A percentile compares a stretch with the other conserved stretches of the same genome.
These are phyloP conservation scores for Tylopilus sp. DNA, from an alignment of 768 basidiomycete species.

Conservation along the genomic window DNA sequence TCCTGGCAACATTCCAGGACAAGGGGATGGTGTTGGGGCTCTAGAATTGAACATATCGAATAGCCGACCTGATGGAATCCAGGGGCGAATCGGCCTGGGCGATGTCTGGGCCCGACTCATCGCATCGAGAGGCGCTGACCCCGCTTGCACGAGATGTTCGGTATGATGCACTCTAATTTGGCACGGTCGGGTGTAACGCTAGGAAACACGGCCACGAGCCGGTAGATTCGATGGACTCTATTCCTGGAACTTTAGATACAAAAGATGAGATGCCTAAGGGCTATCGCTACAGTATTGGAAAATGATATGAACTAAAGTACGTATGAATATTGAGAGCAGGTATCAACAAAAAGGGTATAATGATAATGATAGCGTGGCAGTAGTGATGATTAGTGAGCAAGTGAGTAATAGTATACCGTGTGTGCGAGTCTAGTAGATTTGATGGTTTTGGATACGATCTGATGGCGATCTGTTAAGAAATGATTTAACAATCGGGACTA, in stretches of 20 bases:
- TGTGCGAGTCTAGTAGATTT: not conserved
- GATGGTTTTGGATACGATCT: constrained; percentile 4
- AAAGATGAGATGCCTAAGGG: not conserved
- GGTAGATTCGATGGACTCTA: not conserved
- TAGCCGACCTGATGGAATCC: no score
- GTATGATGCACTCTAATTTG: not conserved
- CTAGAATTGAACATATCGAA: not conserved
- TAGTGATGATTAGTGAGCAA: not conserved
- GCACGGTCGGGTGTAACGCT: not conserved
- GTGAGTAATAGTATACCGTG: not conserved
- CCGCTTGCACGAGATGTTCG: not conserved
- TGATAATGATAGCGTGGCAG: not conserved
- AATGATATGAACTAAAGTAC: not conserved
- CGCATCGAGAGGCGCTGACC: not conserved
- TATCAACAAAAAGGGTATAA: not conserved
- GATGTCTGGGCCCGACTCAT: no score
- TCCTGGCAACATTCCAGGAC: constrained; percentile 60
- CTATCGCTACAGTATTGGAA: constrained; percentile 21
- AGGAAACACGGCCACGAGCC: not conserved
- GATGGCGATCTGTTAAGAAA: not conserved
- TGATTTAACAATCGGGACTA: not conserved
- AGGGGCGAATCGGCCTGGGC: not conserved
- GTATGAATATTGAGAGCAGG: not conserved
- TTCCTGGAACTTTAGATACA: constrained; percentile 5
- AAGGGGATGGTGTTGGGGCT: no score